A percentile compares a stretch with the other conserved stretches of the same genome.
phyloP scores from a whole-genome alignment of 1,284 basidiomycete species.

The Apiotrichum brassicae region DNA sequence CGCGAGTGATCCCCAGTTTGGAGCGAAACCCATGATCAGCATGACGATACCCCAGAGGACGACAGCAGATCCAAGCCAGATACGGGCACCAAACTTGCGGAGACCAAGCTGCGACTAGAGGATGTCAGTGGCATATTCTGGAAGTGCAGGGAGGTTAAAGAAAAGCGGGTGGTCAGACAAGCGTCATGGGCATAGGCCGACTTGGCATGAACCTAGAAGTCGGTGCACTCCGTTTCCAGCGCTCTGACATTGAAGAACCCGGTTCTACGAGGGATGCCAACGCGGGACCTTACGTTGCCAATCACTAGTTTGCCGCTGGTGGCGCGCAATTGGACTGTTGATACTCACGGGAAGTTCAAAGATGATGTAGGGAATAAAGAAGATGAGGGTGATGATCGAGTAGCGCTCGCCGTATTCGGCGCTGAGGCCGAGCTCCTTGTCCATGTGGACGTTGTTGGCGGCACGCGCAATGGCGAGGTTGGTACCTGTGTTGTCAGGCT shows the following conservation, averaged over 20 bases:
- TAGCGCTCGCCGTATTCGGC: slow-evolving; percentile 41
- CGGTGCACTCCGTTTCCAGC: no score
- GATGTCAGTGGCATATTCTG: not conserved
- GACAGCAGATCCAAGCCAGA: slow-evolving; percentile 14
- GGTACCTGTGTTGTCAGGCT: no score
- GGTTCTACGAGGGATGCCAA: no score
- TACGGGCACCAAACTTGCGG: slow-evolving; percentile 17
- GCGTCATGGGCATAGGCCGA: no score
- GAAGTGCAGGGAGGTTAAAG: no score
- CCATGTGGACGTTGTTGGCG: slow-evolving; percentile 22
- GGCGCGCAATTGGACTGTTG: no score
- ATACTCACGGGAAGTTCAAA: slow-evolving; percentile 29
- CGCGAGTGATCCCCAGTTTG: slow-evolving; percentile 39
- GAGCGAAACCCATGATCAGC: slow-evolving; percentile 43
- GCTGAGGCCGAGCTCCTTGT: slow-evolving; percentile 20
- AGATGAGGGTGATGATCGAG: slow-evolving; percentile 39
- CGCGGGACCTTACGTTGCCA: no score
- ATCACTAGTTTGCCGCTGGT: no score
- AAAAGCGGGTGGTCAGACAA: no score
- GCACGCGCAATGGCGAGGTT: slow-evolving; percentile 21
- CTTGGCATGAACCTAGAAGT: no score
- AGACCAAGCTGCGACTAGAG: slow-evolving; percentile 25
- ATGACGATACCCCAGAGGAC: slow-evolving; percentile 45
- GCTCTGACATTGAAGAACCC: no score
- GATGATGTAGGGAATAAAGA: slow-evolving; percentile 45